Percentiles rank a stretch among this genome's conserved stretches.
phyloP scores from a whole-genome alignment of 2,329 filamentous ascomycete species.

The Lecanoromycetidae sp. region DNA sequence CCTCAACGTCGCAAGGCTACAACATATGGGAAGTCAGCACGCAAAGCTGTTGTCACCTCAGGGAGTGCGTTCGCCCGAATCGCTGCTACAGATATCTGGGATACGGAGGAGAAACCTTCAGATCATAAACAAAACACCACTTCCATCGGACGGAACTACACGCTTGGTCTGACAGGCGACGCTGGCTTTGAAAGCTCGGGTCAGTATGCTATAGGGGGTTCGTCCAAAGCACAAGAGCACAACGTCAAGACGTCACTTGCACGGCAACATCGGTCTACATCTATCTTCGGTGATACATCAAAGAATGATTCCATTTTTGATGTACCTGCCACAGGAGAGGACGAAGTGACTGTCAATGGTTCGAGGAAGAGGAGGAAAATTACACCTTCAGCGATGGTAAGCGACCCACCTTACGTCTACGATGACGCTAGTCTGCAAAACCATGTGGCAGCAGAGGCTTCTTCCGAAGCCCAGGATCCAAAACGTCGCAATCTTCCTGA shows the following conservation, averaged over 20 bases:
- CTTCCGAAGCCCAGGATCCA: too few relatives aligned
- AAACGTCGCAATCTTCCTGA: too few relatives aligned
- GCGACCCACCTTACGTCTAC: not conserved
- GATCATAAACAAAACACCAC: not conserved
- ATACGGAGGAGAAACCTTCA: not conserved
- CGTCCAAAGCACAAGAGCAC: not conserved
- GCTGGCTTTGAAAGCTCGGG: not conserved
- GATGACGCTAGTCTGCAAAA: conserved; percentile 14
- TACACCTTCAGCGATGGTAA: not conserved
- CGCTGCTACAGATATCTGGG: not conserved
- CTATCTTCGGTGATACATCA: not conserved
- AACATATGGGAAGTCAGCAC: conserved; percentile 28
- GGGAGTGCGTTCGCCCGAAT: not conserved
- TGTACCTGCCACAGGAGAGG: conserved; percentile 20
- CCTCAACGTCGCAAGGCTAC: conserved; percentile 24
- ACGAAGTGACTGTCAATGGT: not conserved
- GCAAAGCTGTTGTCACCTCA: conserved; percentile 7
- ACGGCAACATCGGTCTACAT: not conserved
- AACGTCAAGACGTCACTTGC: not conserved
- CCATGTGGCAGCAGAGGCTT: conserved; percentile 7
- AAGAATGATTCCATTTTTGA: conserved; percentile 18
- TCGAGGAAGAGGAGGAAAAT: conserved; percentile 7
- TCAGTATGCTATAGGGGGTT: not conserved
- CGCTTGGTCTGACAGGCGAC: not conserved
- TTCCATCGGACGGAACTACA: not conserved